Conservation (phyloP, 805 yeast species). For the Blastobotrys robertii region DNA sequence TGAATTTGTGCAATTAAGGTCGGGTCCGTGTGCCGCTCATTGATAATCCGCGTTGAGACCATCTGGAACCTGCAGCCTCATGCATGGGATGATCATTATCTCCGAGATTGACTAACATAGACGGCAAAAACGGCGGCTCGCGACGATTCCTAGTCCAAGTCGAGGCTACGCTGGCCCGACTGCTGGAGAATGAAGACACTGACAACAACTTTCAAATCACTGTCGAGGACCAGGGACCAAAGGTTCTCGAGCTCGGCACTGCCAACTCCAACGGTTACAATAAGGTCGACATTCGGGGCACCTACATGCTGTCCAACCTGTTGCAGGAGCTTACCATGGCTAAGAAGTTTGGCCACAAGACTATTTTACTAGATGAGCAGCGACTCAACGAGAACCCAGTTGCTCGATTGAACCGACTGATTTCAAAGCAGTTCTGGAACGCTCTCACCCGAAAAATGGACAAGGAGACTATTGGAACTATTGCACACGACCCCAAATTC, state of each 20-base stretch:
- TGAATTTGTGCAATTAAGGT: no score
- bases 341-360: slow-evolving; percentile 64
- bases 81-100: no score
- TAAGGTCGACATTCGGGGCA: slow-evolving; percentile 68
- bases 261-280: slow-evolving; percentile 76
- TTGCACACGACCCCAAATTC: slow-evolving; percentile 71
- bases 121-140: slow-evolving; percentile 23
- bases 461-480: slow-evolving; percentile 47
- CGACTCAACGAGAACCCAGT: slow-evolving; percentile 85
- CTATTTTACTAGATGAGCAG: slow-evolving; percentile 72
- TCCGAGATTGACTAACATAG: not conserved
- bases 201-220: slow-evolving; percentile 79
- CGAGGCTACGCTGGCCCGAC: slow-evolving; percentile 56
- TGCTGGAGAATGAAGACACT: slow-evolving; percentile 72
- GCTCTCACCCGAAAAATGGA: slow-evolving; percentile 64
- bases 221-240: slow-evolving; percentile 76
- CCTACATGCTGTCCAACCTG: slow-evolving; percentile 78
- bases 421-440: slow-evolving; percentile 72
- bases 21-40: no score
- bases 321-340: slow-evolving; percentile 87
- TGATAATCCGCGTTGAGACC: no score
- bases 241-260: slow-evolving; percentile 70
- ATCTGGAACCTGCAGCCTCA: no score
- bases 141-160: slow-evolving; percentile 60
- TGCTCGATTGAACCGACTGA: slow-evolving; percentile 59